Conservation (phyloP, 192 early-diverging fungal genomes). For the Mortierella alpina region DNA sequence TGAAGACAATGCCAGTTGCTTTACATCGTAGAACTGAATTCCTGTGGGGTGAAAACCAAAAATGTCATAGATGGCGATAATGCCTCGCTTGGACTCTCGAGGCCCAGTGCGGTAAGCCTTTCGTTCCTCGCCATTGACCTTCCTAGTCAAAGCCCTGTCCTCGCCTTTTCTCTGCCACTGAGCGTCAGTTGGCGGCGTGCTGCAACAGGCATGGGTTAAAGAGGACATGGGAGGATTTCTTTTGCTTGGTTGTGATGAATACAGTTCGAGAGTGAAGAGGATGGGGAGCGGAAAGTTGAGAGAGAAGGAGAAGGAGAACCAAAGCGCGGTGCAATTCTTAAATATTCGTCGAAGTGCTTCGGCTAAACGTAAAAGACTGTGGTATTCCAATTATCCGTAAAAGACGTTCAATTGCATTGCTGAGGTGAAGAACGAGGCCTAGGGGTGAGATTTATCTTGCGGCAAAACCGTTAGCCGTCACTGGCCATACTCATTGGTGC, state of each 20-base stretch:
- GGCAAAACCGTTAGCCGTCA: neutral
- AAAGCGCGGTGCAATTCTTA: neutral
- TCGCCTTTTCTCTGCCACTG: slow-evolving; percentile 19
- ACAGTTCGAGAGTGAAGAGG: neutral
- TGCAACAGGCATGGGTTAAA: slow-evolving; percentile 35
- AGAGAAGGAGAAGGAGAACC: neutral
- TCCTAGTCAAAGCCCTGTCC: slow-evolving; percentile 26
- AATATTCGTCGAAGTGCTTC: neutral
- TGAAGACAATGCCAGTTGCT: neutral
- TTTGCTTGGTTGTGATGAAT: neutral
- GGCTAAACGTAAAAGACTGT: neutral
- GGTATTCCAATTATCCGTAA: neutral
- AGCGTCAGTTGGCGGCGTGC: slow-evolving; percentile 26
- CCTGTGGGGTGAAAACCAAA: slow-evolving; percentile 70
- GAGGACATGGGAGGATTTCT: neutral
- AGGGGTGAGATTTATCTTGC: neutral
- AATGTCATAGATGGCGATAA: slow-evolving; percentile 74
- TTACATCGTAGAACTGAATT: slow-evolving; percentile 73
- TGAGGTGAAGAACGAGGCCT: no score
- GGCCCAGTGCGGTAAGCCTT: slow-evolving; percentile 34
- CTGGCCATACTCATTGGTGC: neutral
- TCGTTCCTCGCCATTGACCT: slow-evolving; percentile 15
- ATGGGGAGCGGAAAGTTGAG: neutral
- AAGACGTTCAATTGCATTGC: no score
- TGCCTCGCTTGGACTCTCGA: slow-evolving; percentile 63